A percentile compares a stretch with the other conserved stretches of the same genome.
Conservation (phyloP, 1,284 basidiomycete genomes). For the Tylopilus sp. region DNA sequence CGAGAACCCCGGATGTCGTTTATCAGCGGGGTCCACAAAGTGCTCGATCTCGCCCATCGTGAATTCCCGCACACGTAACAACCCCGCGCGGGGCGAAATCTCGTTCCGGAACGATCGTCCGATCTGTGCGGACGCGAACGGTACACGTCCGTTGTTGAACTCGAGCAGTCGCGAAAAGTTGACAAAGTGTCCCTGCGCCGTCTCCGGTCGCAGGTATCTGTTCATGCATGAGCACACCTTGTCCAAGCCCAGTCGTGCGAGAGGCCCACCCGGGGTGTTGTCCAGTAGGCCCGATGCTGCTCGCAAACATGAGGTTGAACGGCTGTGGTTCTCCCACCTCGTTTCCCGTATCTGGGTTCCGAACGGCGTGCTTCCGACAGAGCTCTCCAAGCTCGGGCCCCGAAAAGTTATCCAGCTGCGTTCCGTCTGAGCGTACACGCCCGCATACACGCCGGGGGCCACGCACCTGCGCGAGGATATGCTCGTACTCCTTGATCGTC, state of each 20-base stretch:
- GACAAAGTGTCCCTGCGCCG: conserved; percentile 98
- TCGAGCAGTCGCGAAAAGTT: conserved; percentile 97
- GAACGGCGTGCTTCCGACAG: conserved; percentile 79
- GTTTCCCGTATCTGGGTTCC: conserved; percentile 91
- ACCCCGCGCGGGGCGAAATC: conserved; percentile 93
- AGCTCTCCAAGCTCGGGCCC: conserved; percentile 88
- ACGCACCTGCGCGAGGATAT: conserved; percentile 79
- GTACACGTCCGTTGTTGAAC: conserved; percentile 95
- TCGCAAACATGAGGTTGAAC: conserved; percentile 99
- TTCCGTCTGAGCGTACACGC: not conserved
- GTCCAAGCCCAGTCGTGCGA: fast-evolving
- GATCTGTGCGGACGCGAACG: conserved; percentile 97
- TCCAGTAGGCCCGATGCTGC: conserved; percentile 96
- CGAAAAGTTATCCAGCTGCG: conserved; percentile 93
- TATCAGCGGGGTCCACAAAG: conserved; percentile 94
- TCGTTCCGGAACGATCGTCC: conserved; percentile 98
- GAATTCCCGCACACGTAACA: conserved; percentile 97
- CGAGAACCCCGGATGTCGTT: conserved; percentile 80
- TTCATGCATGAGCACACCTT: not conserved
- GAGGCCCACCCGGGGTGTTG: conserved; percentile 83
- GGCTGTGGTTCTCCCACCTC: conserved; percentile 89
- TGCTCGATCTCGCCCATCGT: conserved; percentile 99
- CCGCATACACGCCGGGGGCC: not conserved
- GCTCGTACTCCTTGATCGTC: conserved; percentile 77
- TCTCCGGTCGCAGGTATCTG: conserved; percentile 95